Conservation (phyloP, 1,284 basidiomycete species). For the Puccinia coronata region DNA sequence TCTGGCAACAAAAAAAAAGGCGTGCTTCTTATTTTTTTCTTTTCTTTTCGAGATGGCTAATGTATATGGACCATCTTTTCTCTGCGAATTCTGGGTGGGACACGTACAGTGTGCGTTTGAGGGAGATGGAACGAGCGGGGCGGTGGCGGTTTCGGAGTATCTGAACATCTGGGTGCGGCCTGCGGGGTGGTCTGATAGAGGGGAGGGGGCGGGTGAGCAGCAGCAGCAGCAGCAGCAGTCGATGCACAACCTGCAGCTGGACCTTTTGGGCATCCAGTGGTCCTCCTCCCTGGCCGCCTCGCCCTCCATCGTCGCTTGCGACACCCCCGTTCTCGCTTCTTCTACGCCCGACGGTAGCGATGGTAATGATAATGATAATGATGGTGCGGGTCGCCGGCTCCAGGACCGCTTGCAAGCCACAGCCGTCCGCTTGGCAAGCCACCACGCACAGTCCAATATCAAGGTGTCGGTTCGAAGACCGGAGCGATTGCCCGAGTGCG, state of each 20-base stretch:
- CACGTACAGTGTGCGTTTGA: constrained; percentile 26
- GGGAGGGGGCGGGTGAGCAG: background rate
- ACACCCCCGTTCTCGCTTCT: background rate
- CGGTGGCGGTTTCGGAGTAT: constrained; percentile 1
- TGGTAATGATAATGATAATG: too few species aligned
- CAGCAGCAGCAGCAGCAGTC: background rate
- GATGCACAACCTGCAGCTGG: constrained; percentile 10
- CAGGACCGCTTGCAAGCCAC: background rate
- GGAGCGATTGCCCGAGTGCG: constrained; percentile 25
- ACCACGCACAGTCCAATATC: background rate
- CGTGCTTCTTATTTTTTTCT: background rate
- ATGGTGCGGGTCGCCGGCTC: too few species aligned
- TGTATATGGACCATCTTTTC: background rate
- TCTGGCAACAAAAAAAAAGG: background rate
- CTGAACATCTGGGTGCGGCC: constrained; percentile 38
- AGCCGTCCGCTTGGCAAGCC: background rate
- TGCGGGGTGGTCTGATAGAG: too few species aligned
- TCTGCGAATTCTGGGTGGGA: background rate
- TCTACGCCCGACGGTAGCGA: too few species aligned
- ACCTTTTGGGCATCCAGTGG: constrained; percentile 45
- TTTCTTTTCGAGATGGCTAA: background rate
- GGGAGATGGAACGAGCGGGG: background rate
- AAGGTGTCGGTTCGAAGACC: constrained; percentile 12
- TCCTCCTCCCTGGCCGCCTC: constrained; percentile 1
- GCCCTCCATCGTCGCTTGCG: background rate